These are phyloP conservation scores for Crataegus laevigata DNA, from an alignment of 306 rosid species.

Conservation along the genomic window DNA sequence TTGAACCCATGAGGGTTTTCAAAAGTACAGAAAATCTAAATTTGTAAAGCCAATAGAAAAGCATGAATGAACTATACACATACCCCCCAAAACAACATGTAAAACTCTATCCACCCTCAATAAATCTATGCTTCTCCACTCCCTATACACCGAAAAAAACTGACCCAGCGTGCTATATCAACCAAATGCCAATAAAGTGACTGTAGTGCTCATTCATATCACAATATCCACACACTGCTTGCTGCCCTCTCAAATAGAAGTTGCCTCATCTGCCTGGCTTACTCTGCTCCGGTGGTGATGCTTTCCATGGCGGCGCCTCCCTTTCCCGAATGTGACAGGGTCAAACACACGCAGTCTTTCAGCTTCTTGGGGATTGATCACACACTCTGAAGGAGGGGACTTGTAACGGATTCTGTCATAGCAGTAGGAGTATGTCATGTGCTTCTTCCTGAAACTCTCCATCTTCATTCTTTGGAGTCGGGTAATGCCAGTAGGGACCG, in stretches of 20 bases:
- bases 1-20: slow-evolving; percentile 47
- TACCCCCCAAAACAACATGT: slow-evolving; percentile 27
- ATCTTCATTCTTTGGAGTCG: slow-evolving; percentile 42
- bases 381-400: slow-evolving; percentile 68
- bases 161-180: slow-evolving; percentile 27
- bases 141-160: slow-evolving; percentile 30
- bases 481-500: slow-evolving; percentile 43
- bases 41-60: slow-evolving; percentile 29
- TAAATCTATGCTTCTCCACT: slow-evolving; percentile 26
- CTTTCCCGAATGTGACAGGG: slow-evolving; percentile 71
- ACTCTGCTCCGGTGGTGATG: slow-evolving; percentile 37
- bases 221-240: background rate
- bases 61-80: slow-evolving; percentile 74
- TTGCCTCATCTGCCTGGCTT: slow-evolving; percentile 23
- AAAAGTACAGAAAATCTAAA: slow-evolving; percentile 51
- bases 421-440: slow-evolving; percentile 93
- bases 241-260: slow-evolving; percentile 31
- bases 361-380: slow-evolving; percentile 53
- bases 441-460: slow-evolving; percentile 64
- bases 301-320: slow-evolving; percentile 52
- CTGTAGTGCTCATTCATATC: slow-evolving; percentile 6
- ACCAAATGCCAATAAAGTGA: slow-evolving; percentile 12
- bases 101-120: slow-evolving; percentile 35
- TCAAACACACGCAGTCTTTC: slow-evolving; percentile 61
- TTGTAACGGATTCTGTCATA: slow-evolving; percentile 64